Evolutionary conservation across 2,329 filamentous ascomycete species (phyloP).

Genomic region (Colletotrichum tropicale): DNA sequence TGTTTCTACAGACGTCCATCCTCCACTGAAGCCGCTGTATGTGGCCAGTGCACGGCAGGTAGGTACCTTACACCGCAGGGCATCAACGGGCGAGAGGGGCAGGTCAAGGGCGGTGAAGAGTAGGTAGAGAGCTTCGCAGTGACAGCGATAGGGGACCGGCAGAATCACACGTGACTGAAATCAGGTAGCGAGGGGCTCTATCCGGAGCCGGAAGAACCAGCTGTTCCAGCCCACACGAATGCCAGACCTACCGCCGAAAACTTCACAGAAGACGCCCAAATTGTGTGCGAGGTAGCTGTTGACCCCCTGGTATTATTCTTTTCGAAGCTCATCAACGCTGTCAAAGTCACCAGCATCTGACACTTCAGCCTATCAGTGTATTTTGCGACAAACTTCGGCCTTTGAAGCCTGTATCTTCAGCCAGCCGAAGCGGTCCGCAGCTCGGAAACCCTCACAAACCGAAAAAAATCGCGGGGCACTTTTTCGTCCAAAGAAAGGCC

Average conservation of each 20-base stretch:
- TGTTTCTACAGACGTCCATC: conserved; percentile 17
- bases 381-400: background rate
- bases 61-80: background rate
- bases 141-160: background rate
- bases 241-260: conserved; percentile 2
- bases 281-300: conserved; percentile 1
- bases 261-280: conserved; percentile 3
- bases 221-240: conserved; percentile 17
- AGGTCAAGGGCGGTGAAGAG: background rate
- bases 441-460: conserved; percentile 14
- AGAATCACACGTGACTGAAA: background rate
- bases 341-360: background rate
- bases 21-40: conserved; percentile 1
- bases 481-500: conserved; percentile 12
- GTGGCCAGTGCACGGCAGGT: background rate
- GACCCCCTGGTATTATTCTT: background rate
- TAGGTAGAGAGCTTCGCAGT: background rate
- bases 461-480: conserved; percentile 20
- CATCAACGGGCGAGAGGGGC: background rate
- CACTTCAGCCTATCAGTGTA: background rate
- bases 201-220: conserved; percentile 6
- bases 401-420: background rate
- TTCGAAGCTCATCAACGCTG: background rate
- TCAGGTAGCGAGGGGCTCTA: conserved; percentile 1
- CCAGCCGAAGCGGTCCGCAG: conserved; percentile 3